Evolutionary conservation across 2,329 filamentous ascomycete genomes (phyloP).

Genomic region (Orbilia brochopaga): DNA sequence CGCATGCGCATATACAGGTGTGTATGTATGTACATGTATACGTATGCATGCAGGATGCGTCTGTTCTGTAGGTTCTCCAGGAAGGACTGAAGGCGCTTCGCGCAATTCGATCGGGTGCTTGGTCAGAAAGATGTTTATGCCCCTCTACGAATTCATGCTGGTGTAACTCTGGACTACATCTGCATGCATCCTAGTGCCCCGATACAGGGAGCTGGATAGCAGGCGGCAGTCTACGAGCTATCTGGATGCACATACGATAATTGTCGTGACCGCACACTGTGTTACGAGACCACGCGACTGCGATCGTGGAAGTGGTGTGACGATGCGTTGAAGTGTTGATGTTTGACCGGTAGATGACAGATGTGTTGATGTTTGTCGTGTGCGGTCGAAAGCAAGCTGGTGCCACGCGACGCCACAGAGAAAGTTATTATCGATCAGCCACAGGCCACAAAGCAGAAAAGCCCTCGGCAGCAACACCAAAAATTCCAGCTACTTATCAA

Average conservation of each 20-base stretch:
- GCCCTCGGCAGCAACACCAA: conserved; percentile 23
- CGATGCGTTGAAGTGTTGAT: conserved; percentile 7
- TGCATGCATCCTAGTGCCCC: background rate
- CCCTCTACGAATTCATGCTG: background rate
- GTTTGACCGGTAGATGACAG: too few relatives aligned
- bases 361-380: conserved; percentile 34
- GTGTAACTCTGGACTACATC: background rate
- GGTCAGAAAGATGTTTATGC: background rate
- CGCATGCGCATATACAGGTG: too few relatives aligned
- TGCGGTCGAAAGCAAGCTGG: conserved; percentile 7
- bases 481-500: background rate
- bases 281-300: too few relatives aligned
- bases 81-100: too few relatives aligned
- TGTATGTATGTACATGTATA: too few relatives aligned
- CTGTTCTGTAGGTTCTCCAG: too few relatives aligned
- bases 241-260: too few relatives aligned
- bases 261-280: too few relatives aligned
- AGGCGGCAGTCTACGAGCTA: too few relatives aligned
- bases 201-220: background rate
- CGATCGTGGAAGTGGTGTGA: too few relatives aligned
- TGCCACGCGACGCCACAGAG: conserved; percentile 12
- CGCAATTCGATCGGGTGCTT: background rate
- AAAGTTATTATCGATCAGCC: too few relatives aligned
- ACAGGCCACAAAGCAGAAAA: conserved; percentile 41
- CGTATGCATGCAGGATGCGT: too few relatives aligned